Base-by-base conservation (phyloP, 352 stramenopile species). In the Globisporangium paddicum region DNA sequence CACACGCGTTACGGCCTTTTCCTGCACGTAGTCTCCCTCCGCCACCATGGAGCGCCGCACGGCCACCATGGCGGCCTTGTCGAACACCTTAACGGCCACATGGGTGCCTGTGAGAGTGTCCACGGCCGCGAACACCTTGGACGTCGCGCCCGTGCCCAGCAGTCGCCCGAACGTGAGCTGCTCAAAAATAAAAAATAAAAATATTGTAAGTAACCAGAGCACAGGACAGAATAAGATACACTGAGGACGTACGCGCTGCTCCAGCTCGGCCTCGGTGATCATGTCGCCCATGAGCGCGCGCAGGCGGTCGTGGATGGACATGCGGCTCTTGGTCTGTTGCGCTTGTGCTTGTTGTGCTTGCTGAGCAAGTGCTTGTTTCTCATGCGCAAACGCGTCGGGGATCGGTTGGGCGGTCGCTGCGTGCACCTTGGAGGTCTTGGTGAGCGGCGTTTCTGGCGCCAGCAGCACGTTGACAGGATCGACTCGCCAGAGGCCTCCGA, bases 21-120 rank as follows among this genome's bases (percentile, higher is more conserved):
- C 82, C 47, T 68, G 63, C 14, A 69, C 60, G 37, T 74, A 68
- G 44, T 77, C 75, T 28, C 77, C 80, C 55, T 90, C 77, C 0
- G 80, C 82, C 6, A 79, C 77, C 74, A 94, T 94, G 23, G 84
- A 94, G 38, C 82, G 67, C 8, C 84, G 77, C 55, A 79, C 71
- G 38, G 90, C 84, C 46, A 94, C 76, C 82, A 94, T 88, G 38
- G 75, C 55, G 11, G 77, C 82, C 69, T 94, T 94, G 70, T 92
- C 80, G 57, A 94, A 94, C 2, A 90, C 80, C 55, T 94, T 94
- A 32, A 94, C 69, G 0, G 84, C 86, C 5, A 94, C 79, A 32
- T 74, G 60, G 9, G 71, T 21, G 8, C 75, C 76, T 3, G 77
- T 79, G 3, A 14, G 34, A 5, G 73, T 75, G 50, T 92, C 76